phyloP scores from a whole-genome alignment of 805 yeast genomes.

The Hanseniaspora lachancei region DNA sequence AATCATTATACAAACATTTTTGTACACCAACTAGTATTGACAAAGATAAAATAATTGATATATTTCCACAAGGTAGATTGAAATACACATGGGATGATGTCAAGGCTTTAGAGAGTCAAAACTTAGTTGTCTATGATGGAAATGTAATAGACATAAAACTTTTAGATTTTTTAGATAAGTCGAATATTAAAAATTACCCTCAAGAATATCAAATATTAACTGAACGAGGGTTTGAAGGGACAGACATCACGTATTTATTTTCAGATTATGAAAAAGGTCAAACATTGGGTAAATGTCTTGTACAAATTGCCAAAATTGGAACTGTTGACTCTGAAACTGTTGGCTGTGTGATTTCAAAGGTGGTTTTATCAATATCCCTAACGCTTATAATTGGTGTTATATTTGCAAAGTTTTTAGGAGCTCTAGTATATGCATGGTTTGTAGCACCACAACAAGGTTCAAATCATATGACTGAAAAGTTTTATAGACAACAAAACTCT shows the following conservation, averaged over 20 bases:
- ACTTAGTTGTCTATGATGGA: conserved; percentile 80
- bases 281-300: conserved; percentile 59
- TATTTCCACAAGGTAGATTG: conserved; percentile 56
- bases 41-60: conserved; percentile 13
- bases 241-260: conserved; percentile 65
- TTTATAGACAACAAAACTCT: conserved; percentile 49
- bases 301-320: conserved; percentile 81
- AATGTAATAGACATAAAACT: conserved; percentile 71
- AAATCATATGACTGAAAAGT: conserved; percentile 41
- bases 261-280: conserved; percentile 52
- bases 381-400: conserved; percentile 77
- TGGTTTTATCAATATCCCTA: conserved; percentile 69
- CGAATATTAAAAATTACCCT: conserved; percentile 61
- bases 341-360: conserved; percentile 84
- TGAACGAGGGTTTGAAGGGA: conserved; percentile 49
- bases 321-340: conserved; percentile 75
- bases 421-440: conserved; percentile 81
- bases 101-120: conserved; percentile 51
- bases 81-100: conserved; percentile 80
- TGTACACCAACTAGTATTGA: not conserved
- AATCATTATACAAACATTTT: not conserved
- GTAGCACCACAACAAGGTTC: conserved; percentile 75
- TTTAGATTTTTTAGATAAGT: conserved; percentile 54
- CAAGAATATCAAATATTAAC: conserved; percentile 51
- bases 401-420: conserved; percentile 61